Evolutionary conservation across 2,329 filamentous ascomycete genomes (phyloP), one percentile per base, ranked within the genome.

Genomic region (Mycosphaerelloides madeirae): DNA sequence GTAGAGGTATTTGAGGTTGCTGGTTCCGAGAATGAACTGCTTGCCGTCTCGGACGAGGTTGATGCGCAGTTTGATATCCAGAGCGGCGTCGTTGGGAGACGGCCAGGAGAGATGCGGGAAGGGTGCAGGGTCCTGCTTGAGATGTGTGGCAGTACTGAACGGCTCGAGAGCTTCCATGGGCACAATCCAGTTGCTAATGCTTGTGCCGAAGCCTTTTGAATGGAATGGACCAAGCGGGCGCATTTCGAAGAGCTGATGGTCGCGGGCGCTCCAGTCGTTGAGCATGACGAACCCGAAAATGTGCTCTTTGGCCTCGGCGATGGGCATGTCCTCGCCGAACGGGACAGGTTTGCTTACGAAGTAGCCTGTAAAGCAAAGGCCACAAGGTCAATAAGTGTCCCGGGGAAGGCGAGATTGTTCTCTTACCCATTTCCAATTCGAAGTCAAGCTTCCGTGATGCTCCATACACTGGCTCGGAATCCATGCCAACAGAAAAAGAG

Each of bases 221-320:
- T 81, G 80, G 41, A 83, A 71, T 0, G 80, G 80, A 0, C 80
- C 80, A 0, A 83, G 63, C 0, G 79, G 79, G 2, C 68, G 65
- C 79, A 83, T 83, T 54, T 84, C 81, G 28, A 78, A 69, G 0
- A 66, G 70, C 58, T 84, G 80, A 16, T 84, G 78, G 56, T 83
- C 80, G 9, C 59, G 43, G 2, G 60, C 68, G 40, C 70, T 75
- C 80, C 80, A 84, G 49, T 83, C 79, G 50, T 83, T 83, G 11
- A 83, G 55, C 29, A 84, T 61, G 0, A 80, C 74, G n/a, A 81
- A 66, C 0, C 80, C 80, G 57, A 83, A 83, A 13, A 83, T 78
- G 51, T 83, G 76, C 0, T 78, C 69, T 13, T 66, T 63, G 0
- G 70, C 70, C 5, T 72, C 58, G 13, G 56, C 56, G n/a, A 72